These are phyloP conservation scores for Persicaria maculosa DNA, from an alignment of 148 eudicot genomes.

Conservation along the genomic window DNA sequence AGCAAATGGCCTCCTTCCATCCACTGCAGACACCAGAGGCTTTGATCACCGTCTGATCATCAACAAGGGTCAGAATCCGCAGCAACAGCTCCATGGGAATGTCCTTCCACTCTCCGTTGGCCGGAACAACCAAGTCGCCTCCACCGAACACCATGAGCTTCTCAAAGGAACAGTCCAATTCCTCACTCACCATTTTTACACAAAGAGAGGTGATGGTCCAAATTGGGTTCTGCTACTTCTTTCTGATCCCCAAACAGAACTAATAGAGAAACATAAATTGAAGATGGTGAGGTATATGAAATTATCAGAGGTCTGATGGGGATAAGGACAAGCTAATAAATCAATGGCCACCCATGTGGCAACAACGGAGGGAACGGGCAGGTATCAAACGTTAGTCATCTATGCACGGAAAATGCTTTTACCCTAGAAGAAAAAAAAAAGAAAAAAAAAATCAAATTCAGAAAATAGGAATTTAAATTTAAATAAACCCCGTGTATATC, in stretches of 20 bases:
- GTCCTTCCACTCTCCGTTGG: constrained; percentile 69
- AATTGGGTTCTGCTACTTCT: neutral
- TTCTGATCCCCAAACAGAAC: neutral
- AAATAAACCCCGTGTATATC: neutral
- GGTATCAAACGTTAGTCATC: constrained; percentile 4
- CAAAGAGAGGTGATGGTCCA: neutral
- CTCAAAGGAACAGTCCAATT: constrained; percentile 48
- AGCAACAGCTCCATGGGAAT: constrained; percentile 86
- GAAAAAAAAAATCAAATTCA: neutral
- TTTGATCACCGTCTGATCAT: constrained; percentile 72
- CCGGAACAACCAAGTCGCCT: constrained; percentile 27
- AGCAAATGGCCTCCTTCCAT: constrained; percentile 84
- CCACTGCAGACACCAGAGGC: constrained; percentile 82
- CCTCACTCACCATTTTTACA: constrained; percentile 33
- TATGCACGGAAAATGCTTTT: neutral
- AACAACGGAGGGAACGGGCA: constrained; percentile 5
- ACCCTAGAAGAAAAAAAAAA: neutral
- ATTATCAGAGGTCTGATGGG: constrained; percentile 4
- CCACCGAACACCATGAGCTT: constrained; percentile 56
- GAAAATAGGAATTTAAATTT: neutral
- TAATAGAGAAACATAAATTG: neutral
- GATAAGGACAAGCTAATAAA: neutral
- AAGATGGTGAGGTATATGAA: neutral
- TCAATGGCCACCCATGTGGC: constrained; percentile 9
- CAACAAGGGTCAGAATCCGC: constrained; percentile 64